A percentile compares a stretch with the other conserved stretches of the same genome.
Conservation (phyloP, 2,329 filamentous ascomycete genomes). For the Fusarium sp. region DNA sequence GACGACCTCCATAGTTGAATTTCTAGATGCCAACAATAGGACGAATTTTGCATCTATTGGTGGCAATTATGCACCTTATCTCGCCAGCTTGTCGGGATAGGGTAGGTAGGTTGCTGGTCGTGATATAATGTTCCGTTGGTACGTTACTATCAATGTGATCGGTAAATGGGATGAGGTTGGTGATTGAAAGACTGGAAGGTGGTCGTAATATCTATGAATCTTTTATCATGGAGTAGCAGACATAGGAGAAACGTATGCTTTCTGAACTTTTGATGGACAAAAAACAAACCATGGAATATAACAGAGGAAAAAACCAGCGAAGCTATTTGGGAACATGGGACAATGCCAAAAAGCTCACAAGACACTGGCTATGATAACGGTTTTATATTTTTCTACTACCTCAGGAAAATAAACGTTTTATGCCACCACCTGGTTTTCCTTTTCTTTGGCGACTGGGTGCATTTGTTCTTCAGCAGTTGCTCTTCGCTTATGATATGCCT, state of each 20-base stretch:
- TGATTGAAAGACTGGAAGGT: background rate
- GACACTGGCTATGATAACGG: background rate
- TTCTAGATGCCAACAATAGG: too few relatives aligned
- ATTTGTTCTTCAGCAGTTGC: background rate
- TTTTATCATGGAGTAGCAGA: background rate
- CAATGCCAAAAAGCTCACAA: too few relatives aligned
- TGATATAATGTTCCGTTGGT: too few relatives aligned
- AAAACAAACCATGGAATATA: too few relatives aligned
- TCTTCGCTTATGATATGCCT: background rate
- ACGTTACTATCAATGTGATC: too few relatives aligned
- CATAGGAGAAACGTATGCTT: accelerated
- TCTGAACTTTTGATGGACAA: background rate
- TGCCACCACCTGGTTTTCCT: background rate
- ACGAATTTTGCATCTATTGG: too few relatives aligned
- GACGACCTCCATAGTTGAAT: background rate
- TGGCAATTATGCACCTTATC: background rate
- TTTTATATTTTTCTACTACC: too few relatives aligned
- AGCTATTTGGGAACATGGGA: accelerated
- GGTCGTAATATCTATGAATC: too few relatives aligned
- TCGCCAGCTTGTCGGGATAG: background rate
- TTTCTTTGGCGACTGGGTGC: background rate
- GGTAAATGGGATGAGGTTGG: background rate
- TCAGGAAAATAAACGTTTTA: too few relatives aligned
- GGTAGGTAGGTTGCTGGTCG: background rate
- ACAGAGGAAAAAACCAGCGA: accelerated